Conservation (phyloP, 129 eudicot genomes). For the Cynara cardunculus region DNA sequence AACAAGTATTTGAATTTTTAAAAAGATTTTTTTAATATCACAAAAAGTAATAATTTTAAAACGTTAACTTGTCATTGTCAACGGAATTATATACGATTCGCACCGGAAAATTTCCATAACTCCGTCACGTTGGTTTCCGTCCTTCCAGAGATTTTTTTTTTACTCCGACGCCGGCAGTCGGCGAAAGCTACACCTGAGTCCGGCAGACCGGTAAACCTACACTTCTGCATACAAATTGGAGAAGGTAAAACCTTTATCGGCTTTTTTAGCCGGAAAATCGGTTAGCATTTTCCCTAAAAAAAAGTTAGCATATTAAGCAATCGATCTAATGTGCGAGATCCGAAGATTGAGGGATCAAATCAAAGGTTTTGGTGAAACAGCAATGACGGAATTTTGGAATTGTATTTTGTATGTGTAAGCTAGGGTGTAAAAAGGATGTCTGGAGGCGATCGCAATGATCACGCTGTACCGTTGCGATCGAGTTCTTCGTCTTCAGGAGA, state of each 20-base stretch:
- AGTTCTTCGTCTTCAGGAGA: conserved; percentile 40
- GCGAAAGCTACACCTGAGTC: neutral
- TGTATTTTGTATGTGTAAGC: conserved; percentile 2
- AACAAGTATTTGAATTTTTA: no score
- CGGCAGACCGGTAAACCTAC: neutral
- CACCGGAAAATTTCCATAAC: conserved; percentile 42
- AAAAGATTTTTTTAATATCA: no score
- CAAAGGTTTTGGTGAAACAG: neutral
- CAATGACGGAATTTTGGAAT: neutral
- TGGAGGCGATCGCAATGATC: conserved; percentile 36
- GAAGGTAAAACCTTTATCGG: neutral
- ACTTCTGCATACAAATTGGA: neutral
- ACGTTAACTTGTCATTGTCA: neutral
- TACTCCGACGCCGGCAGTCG: neutral
- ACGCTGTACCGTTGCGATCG: conserved; percentile 31
- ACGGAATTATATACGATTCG: neutral
- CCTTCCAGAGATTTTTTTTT: conserved; percentile 29
- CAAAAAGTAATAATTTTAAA: no score
- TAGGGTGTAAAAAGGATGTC: conserved; percentile 28
- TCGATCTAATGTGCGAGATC: neutral
- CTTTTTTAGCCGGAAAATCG: neutral
- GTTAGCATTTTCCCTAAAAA: neutral
- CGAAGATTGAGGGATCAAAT: neutral
- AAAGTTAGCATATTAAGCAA: conserved; percentile 13
- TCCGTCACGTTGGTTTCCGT: conserved; percentile 56